These are phyloP conservation scores for Leccinum solheimii DNA, from an alignment of 1,284 basidiomycete genomes.

Conservation along the genomic window DNA sequence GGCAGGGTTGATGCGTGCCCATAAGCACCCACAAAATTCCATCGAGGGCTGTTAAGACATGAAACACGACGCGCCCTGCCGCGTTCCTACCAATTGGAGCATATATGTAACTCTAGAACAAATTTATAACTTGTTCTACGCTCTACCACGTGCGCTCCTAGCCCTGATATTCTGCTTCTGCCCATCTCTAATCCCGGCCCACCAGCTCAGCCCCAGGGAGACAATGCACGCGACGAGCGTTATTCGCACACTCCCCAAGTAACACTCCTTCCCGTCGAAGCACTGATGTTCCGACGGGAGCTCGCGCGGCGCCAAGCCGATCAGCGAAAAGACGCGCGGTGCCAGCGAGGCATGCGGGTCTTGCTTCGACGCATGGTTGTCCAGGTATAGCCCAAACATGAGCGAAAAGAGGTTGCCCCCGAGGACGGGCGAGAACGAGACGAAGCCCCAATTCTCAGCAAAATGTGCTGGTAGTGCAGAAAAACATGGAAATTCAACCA, in stretches of 20 bases:
- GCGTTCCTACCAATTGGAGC: neutral
- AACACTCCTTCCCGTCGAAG: conserved; percentile 48
- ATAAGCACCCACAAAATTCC: too few relatives aligned
- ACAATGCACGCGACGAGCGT: conserved; percentile 45
- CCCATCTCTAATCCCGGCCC: conserved; percentile 44
- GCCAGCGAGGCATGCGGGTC: neutral
- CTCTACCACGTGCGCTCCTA: neutral
- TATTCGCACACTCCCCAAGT: conserved; percentile 45
- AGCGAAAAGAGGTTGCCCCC: conserved; percentile 86
- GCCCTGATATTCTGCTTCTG: conserved; percentile 10
- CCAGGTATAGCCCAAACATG: conserved; percentile 78
- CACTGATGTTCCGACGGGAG: conserved; percentile 43
- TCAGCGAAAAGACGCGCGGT: conserved; percentile 5
- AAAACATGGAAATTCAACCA: neutral
- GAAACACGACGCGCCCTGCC: neutral
- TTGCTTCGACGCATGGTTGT: conserved; percentile 56
- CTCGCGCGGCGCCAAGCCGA: conserved; percentile 18
- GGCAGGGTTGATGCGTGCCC: too few relatives aligned
- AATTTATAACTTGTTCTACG: neutral
- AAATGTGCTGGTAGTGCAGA: conserved; percentile 53
- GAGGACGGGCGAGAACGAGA: conserved; percentile 73
- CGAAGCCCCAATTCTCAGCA: conserved; percentile 85
- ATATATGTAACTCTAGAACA: too few relatives aligned
- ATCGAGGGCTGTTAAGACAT: too few relatives aligned
- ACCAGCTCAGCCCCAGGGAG: conserved; percentile 45